phyloP scores from a whole-genome alignment of 805 yeast species.

The Zygotorulaspora florentina region DNA sequence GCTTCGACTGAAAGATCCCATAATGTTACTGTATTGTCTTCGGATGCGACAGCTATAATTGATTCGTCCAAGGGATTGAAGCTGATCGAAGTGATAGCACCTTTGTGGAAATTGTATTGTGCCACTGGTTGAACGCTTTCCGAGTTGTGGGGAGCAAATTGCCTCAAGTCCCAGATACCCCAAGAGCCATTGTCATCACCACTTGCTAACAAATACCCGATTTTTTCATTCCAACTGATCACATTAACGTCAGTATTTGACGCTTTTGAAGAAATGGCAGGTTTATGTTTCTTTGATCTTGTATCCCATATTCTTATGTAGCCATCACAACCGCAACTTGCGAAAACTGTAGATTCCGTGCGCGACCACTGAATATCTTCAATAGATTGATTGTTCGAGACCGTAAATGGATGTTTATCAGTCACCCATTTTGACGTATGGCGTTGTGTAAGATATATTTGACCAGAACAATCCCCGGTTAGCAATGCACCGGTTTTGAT shows the following conservation, averaged over 20 bases:
- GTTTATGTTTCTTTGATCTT: slow-evolving; percentile 84
- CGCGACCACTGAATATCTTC: slow-evolving; percentile 98
- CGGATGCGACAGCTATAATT: slow-evolving; percentile 90
- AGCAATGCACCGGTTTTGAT: slow-evolving; percentile 73
- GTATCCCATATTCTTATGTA: slow-evolving; percentile 92
- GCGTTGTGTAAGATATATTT: slow-evolving; percentile 73
- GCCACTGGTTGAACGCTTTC: slow-evolving; percentile 73
- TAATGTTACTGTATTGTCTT: slow-evolving; percentile 92
- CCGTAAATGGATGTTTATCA: slow-evolving; percentile 70
- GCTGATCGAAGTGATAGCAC: slow-evolving; percentile 87
- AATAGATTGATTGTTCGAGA: slow-evolving; percentile 65
- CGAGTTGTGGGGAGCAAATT: slow-evolving; percentile 53
- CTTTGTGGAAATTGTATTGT: slow-evolving; percentile 88
- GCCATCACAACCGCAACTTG: slow-evolving; percentile 93
- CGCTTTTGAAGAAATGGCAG: slow-evolving; percentile 81
- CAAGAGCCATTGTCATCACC: slow-evolving; percentile 98
- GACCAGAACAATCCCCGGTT: slow-evolving; percentile 86
- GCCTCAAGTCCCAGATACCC: slow-evolving; percentile 97
- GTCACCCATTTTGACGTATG: slow-evolving; percentile 79
- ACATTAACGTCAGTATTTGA: slow-evolving; percentile 86
- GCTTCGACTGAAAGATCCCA: slow-evolving; percentile 99
- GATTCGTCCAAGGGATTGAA: slow-evolving; percentile 96
- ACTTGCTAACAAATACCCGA: slow-evolving; percentile 81
- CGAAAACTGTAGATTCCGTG: slow-evolving; percentile 87
- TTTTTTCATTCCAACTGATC: slow-evolving; percentile 88